Evolutionary conservation across 2,329 filamentous ascomycete genomes (phyloP), one percentile per base, ranked within the genome.

Genomic region (Atkinsonella hypoxylon): DNA sequence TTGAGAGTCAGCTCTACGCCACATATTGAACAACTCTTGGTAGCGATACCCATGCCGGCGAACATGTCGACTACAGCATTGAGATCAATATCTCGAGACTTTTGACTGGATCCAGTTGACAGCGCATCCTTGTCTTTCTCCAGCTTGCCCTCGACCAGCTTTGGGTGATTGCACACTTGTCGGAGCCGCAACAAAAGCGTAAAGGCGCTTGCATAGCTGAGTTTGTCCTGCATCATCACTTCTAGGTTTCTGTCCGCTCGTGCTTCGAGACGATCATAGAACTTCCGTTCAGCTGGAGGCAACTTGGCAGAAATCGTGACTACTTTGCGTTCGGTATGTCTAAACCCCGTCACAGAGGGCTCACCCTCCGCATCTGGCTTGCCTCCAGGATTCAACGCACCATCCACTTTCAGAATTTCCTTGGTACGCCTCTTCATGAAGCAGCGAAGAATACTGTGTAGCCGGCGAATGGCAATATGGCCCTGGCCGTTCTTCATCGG

Each of bases 361-460:
- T 69, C 67, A 13, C 78, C 80, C 46, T 77, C 72, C 4, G 68
- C 67, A 0, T 63, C 67, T 26, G 70, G 72, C 62, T 88, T 87
- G 48, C 85, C 82, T 38, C 87, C 87, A 26, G 86, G 83, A 53
- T 87, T 86, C 17, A 94, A 71, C 1, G 87, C 88, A 11, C 88
- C 87, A 11, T 88, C 88, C 58, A 89, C 78, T 68, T 93, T 95
- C 54, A 98, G 71, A n/a, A 98, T 88, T 20, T 95, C 89, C 68
- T 98, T 98, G 9, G 90, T 97, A 41, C 93, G 82, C n/a, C 93
- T 83, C 72, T 97, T 95, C 93, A 98, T 98, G 70, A 95, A 95
- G 50, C 89, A 91, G 50, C 87, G 85, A 4, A 98, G 72, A 54
- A 95, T 82, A 51, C 85, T 82, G 58, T 95, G 89, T 32, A 98